Base-by-base conservation (phyloP, 495 filamentous ascomycete genomes). In the Tuber microsphaerosporum region DNA sequence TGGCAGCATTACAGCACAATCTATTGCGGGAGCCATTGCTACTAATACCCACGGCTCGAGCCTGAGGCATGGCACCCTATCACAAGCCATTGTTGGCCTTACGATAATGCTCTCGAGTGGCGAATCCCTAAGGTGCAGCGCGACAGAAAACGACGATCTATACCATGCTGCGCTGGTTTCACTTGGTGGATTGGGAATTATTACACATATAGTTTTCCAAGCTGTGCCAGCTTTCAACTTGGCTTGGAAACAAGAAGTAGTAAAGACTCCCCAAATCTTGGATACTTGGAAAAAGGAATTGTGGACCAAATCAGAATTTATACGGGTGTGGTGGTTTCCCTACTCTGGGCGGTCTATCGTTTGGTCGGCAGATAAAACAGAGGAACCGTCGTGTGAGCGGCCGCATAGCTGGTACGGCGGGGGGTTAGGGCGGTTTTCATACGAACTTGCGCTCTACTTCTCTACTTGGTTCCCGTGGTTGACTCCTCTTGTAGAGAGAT, bases 311-410 rank as follows among this genome's bases (percentile, higher is more conserved):
- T 87, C 90, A 79, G 93, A 97, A 83, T 99, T 94, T 81, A 92
- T 94, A 61, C 89, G 95, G 39, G 91, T 97, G 65, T 99, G 95
- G 95, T 99, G 95, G 95, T 89, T 97, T 83, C 95, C 95, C 2
- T 97, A 99, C 85, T 91, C 90, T 84, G 88, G 91, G 71, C 87
- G 91, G 42, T 92, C 91, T 26, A 91, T 97, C 76, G 89, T 95
- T 26, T 99, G 95, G 95, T 88, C 88, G 43, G 95, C 94, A 8
- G 90, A 90, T 71, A 91, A 90, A 76, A 92, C 92, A 0, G 86
- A 88, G 37, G 86, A 86, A n/a, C 86, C 88, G 0, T 86, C 88
- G 4, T 83, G 85, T 8, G 84, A 82, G 72, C 87, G 88, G 5
- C 84, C 86, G 12, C 84, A 82, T 71, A 91, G 87, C 70, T 97